Conservation (phyloP, 2,329 filamentous ascomycete genomes). For the Exophiala oligosperma region DNA sequence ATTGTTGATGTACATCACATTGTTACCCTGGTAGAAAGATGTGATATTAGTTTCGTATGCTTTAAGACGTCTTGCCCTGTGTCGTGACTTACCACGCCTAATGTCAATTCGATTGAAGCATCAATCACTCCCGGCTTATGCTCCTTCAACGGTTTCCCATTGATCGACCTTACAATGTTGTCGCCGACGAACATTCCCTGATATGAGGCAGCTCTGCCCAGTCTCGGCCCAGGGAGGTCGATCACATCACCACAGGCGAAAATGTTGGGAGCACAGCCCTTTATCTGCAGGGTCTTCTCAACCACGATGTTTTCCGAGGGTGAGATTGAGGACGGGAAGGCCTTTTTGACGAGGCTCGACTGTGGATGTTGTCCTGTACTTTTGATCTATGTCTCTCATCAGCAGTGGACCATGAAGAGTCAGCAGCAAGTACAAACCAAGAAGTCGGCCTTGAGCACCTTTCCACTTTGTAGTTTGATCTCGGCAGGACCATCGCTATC, state of each 20-base stretch:
- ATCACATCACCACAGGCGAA: conserved; percentile 67
- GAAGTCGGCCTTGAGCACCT: conserved; percentile 14
- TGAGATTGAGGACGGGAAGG: conserved; percentile 49
- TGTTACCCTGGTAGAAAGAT: conserved; percentile 6
- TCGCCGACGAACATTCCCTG: conserved; percentile 56
- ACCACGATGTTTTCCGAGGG: conserved; percentile 54
- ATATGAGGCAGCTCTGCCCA: conserved; percentile 55
- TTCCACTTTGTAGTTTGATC: conserved; percentile 17
- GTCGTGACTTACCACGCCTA: conserved; percentile 42
- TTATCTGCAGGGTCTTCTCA: conserved; percentile 58
- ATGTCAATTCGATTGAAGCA: conserved; percentile 54
- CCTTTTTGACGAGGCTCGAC: conserved; percentile 48
- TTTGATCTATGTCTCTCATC: conserved; percentile 46
- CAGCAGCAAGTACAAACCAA: conserved; percentile 8
- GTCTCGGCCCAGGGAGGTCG: conserved; percentile 51
- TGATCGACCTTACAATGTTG: conserved; percentile 54
- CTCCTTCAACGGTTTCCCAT: conserved; percentile 41
- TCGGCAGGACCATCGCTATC: conserved; percentile 13
- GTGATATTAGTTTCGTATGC: not conserved
- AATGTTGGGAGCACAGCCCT: conserved; percentile 51
- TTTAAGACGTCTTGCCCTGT: not conserved
- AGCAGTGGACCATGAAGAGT: not conserved
- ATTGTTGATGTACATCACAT: conserved; percentile 18
- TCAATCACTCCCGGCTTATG: conserved; percentile 52
- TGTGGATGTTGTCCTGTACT: conserved; percentile 62